Evolutionary conservation across 2,329 filamentous ascomycete genomes (phyloP), one percentile per base, ranked within the genome.

Genomic region (Gremmenia infestans): DNA sequence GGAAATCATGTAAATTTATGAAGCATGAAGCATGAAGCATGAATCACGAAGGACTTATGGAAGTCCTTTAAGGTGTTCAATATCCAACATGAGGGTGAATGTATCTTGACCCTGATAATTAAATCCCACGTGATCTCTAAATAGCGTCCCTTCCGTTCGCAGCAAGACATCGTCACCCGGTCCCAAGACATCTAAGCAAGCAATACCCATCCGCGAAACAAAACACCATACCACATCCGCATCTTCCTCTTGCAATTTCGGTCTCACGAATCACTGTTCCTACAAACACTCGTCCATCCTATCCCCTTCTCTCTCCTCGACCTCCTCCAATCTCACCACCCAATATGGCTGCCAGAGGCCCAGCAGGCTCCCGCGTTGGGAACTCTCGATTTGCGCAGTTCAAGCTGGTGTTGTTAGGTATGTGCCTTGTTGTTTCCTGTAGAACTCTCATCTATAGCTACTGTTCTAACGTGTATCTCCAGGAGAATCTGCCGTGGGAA

Each of bases 401-500:
- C 79, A 99, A 99, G 82, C 83, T 99, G 68, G 94, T 99, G 64
- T 81, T 99, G 71, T 82, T 99, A 63, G 94, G 94, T 97, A 83
- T 66, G 87, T 71, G 56, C 19, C 53, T 42, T 52, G 51, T 50
- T 55, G 56, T 53, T 50, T 17, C 39, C 32, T 17, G 46, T 23
- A 19, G n/a, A 40, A 23, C 42, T 36, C 17, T 9, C 4, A 54
- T 3, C 19, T 11, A 8, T 5, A 23, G n/a, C 9, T 37, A 42
- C 28, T 43, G 9, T 63, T 22, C 75, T 80, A 71, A 81, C 70
- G 50, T 61, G 55, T 56, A 56, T 61, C 53, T 65, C 50, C 72
- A 97, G 93, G 94, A 73, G 94, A 99, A 80, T 99, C 94, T 66
- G 94, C 94, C 57, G 94, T 99, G 56, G 94, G 94, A 87, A 99